Evolutionary conservation across 495 filamentous ascomycete genomes (phyloP).

Genomic region (Pyrenopolyporus hunteri): DNA sequence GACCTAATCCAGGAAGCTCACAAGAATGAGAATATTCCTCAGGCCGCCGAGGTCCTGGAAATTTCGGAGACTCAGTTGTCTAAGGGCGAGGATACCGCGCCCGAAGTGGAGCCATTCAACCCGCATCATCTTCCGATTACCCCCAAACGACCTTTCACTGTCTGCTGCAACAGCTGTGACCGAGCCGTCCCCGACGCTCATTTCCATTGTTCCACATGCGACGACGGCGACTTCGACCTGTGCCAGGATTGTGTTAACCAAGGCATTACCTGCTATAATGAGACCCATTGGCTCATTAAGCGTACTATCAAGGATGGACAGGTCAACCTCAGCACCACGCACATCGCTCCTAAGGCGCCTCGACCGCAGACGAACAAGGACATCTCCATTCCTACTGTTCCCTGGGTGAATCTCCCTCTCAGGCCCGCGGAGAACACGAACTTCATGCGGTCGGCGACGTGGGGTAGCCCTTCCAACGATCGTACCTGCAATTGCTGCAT

Average conservation of each 20-base stretch:
- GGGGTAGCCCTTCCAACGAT: slow-evolving; percentile 45
- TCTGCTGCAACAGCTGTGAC: slow-evolving; percentile 94
- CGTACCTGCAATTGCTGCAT: slow-evolving; percentile 96
- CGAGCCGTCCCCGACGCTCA: slow-evolving; percentile 76
- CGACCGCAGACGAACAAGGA: slow-evolving; percentile 23
- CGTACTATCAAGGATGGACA: slow-evolving; percentile 76
- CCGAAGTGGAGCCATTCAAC: background rate
- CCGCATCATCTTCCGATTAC: background rate
- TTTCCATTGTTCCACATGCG: slow-evolving; percentile 93
- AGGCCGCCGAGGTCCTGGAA: background rate
- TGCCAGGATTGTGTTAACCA: slow-evolving; percentile 78
- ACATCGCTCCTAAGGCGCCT: slow-evolving; percentile 68
- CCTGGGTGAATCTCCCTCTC: slow-evolving; percentile 23
- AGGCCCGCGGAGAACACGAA: slow-evolving; percentile 38
- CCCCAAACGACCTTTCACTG: slow-evolving; percentile 53
- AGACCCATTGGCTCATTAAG: slow-evolving; percentile 93
- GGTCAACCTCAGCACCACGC: slow-evolving; percentile 83
- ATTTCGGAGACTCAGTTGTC: slow-evolving; percentile 1
- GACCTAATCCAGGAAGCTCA: slow-evolving; percentile 30
- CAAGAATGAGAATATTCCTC: slow-evolving; percentile 13
- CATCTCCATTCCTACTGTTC: background rate
- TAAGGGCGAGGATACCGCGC: background rate
- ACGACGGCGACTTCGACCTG: slow-evolving; percentile 92
- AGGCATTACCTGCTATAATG: slow-evolving; percentile 76
- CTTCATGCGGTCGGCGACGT: slow-evolving; percentile 7